A percentile compares a stretch with the other conserved stretches of the same genome.
phyloP scores from a whole-genome alignment of 768 basidiomycete species.

The Boletus patriciae region DNA sequence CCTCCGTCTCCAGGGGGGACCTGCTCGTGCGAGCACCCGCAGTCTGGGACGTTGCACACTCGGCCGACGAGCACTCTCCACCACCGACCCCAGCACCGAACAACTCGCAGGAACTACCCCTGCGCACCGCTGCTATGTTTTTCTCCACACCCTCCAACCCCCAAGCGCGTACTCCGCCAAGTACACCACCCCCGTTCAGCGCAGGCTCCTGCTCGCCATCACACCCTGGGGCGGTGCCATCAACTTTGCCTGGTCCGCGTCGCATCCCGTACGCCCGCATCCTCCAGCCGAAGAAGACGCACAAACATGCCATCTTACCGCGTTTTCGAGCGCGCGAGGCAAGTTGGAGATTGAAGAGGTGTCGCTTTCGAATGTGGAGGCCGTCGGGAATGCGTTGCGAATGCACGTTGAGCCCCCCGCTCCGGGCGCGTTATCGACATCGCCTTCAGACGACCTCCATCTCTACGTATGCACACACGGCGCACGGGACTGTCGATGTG shows the following conservation, averaged over 20 bases:
- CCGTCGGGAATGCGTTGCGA: conserved; percentile 38
- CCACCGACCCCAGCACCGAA: conserved; percentile 2
- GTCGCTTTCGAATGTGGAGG: conserved; percentile 50
- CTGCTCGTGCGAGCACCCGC: neutral
- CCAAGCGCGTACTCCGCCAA: conserved; percentile 51
- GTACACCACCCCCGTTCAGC: conserved; percentile 49
- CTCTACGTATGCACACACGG: conserved; percentile 81
- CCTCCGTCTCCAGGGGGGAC: neutral
- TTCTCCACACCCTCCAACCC: conserved; percentile 52
- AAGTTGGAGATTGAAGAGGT: conserved; percentile 51
- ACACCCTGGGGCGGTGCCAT: conserved; percentile 53
- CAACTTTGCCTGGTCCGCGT: conserved; percentile 58
- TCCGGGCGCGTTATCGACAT: conserved; percentile 9
- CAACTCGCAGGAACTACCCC: conserved; percentile 52
- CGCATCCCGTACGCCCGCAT: conserved; percentile 16
- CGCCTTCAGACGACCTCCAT: conserved; percentile 31
- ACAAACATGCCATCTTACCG: conserved; percentile 42
- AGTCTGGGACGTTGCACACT: neutral
- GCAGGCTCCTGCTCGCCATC: conserved; percentile 46
- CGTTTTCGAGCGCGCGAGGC: conserved; percentile 50
- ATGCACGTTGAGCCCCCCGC: conserved; percentile 34
- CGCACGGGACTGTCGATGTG: conserved; percentile 77
- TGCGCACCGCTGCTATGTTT: conserved; percentile 52
- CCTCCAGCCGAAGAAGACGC: conserved; percentile 6
- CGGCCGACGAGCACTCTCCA: conserved; percentile 8